Evolutionary conservation across 2,329 filamentous ascomycete genomes (phyloP).

Genomic region (Colletotrichum sidae): DNA sequence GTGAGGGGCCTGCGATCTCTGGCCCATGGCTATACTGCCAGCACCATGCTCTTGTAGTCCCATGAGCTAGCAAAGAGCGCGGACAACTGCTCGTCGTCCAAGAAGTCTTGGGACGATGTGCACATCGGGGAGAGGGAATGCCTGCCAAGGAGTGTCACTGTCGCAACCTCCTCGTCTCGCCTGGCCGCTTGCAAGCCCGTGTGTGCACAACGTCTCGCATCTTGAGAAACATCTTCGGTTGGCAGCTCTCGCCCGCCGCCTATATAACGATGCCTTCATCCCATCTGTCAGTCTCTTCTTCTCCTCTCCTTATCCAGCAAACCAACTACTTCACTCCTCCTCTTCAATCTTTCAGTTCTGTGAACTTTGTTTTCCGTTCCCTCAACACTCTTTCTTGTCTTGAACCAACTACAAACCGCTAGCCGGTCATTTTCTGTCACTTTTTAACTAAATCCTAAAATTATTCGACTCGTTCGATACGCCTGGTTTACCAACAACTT

Average conservation of each 20-base stretch:
- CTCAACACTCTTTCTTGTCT: conserved; percentile 41
- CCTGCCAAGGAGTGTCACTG: conserved; percentile 25
- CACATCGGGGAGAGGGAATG: neutral
- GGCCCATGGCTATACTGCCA: neutral
- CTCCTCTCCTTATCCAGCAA: conserved; percentile 38
- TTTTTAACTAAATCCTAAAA: conserved; percentile 28
- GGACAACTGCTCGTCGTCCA: too few species aligned
- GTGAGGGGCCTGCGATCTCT: conserved; percentile 11
- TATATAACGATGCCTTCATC: conserved; percentile 25
- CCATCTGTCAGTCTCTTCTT: conserved; percentile 18
- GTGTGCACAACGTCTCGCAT: neutral
- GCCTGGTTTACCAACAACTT: conserved; percentile 1
- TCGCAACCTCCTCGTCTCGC: conserved; percentile 29
- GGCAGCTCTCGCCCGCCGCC: neutral
- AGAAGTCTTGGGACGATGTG: neutral
- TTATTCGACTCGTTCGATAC: conserved; percentile 27
- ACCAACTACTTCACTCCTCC: conserved; percentile 44
- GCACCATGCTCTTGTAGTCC: conserved; percentile 4
- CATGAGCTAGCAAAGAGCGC: conserved; percentile 2
- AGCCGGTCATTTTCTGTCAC: conserved; percentile 38
- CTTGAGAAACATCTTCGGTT: conserved; percentile 22
- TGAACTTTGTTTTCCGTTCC: conserved; percentile 50
- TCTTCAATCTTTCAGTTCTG: conserved; percentile 50
- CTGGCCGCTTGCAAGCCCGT: neutral
- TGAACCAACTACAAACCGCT: conserved; percentile 38